Percentiles rank a stretch among this genome's conserved stretches.
phyloP scores from a whole-genome alignment of 768 basidiomycete genomes.

The Gloeostereum incarnatum region DNA sequence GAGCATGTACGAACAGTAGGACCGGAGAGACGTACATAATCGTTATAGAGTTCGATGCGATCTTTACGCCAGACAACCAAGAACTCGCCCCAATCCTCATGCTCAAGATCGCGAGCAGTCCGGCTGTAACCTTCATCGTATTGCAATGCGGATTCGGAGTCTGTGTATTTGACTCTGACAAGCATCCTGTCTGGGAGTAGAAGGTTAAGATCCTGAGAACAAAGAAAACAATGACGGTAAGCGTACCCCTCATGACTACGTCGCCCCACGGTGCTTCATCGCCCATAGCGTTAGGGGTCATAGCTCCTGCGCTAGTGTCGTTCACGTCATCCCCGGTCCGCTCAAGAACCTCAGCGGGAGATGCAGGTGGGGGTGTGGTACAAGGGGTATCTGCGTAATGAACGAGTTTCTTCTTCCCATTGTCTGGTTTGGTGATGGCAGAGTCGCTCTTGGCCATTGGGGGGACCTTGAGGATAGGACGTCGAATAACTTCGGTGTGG shows the following conservation, averaged over 20 bases:
- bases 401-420: constrained; percentile 22
- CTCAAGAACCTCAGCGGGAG: constrained; percentile 59
- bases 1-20: background rate
- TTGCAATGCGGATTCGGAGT: constrained; percentile 34
- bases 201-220: constrained; percentile 11
- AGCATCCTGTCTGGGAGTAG: constrained; percentile 75
- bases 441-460: constrained; percentile 10
- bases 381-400: constrained; percentile 24
- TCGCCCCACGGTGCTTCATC: constrained; percentile 31
- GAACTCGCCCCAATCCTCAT: constrained; percentile 72
- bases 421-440: constrained; percentile 6
- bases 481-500: constrained; percentile 10
- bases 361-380: constrained; percentile 21
- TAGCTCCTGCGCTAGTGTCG: constrained; percentile 59
- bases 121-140: constrained; percentile 60
- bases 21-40: constrained; percentile 51
- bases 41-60: constrained; percentile 74
- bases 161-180: constrained; percentile 62
- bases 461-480: constrained; percentile 12
- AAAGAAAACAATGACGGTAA: constrained; percentile 1
- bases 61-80: constrained; percentile 79
- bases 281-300: constrained; percentile 15
- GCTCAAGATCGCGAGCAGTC: constrained; percentile 46
- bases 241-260: constrained; percentile 66
- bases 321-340: constrained; percentile 46